Conservation (phyloP, 768 basidiomycete species). For the Rhodotorula babjevae region DNA sequence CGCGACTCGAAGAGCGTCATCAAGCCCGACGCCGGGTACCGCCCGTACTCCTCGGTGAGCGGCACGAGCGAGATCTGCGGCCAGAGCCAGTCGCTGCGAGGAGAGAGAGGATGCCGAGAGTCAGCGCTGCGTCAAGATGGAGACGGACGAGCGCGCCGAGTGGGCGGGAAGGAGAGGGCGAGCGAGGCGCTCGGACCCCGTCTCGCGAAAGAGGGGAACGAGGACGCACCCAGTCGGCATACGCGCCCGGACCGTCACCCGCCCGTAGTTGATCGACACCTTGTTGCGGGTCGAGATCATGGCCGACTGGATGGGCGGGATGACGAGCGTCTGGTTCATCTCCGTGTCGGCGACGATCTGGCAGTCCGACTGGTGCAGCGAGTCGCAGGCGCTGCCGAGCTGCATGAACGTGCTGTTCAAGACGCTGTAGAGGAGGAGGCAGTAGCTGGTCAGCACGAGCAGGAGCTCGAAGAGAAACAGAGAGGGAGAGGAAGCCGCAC, state of each 20-base stretch:
- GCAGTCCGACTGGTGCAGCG: slow-evolving; percentile 21
- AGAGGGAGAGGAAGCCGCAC: neutral
- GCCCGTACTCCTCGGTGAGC: slow-evolving; percentile 51
- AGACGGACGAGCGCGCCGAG: too few relatives aligned
- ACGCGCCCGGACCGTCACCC: slow-evolving; percentile 76
- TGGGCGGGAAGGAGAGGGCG: too few relatives aligned
- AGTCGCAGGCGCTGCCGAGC: slow-evolving; percentile 27
- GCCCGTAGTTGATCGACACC: slow-evolving; percentile 71
- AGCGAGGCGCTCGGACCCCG: neutral
- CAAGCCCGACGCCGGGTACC: slow-evolving; percentile 62
- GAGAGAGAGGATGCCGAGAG: too few relatives aligned
- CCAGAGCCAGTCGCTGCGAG: slow-evolving; percentile 45
- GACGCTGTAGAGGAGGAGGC: neutral
- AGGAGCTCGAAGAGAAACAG: too few relatives aligned
- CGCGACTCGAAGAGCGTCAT: slow-evolving; percentile 55
- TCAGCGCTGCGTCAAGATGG: too few relatives aligned
- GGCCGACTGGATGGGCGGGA: slow-evolving; percentile 75
- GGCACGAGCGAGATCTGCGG: slow-evolving; percentile 55
- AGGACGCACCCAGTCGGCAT: slow-evolving; percentile 58
- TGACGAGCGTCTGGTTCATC: slow-evolving; percentile 63
- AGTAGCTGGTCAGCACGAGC: too few relatives aligned
- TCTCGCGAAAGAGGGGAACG: slow-evolving; percentile 44
- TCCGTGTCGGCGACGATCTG: slow-evolving; percentile 50
- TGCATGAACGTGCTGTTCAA: slow-evolving; percentile 26
- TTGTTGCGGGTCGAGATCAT: slow-evolving; percentile 68